A percentile compares a stretch with the other conserved stretches of the same genome.
These are phyloP conservation scores for Neonectria ditissima DNA, from an alignment of 2,329 filamentous ascomycete species.

Conservation along the genomic window DNA sequence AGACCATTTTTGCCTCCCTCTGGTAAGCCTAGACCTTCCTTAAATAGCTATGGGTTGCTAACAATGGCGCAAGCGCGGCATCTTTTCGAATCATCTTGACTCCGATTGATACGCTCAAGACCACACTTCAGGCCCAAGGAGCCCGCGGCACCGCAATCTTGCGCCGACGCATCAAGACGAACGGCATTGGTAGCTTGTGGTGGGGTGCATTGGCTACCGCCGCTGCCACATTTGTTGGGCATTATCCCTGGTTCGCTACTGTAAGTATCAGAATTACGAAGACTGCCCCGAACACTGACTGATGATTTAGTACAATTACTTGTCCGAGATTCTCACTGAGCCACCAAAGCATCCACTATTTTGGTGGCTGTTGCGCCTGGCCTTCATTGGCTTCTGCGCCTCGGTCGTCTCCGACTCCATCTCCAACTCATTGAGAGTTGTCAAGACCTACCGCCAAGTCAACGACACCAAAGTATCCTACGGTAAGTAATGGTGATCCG, in stretches of 20 bases:
- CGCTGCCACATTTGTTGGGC: slow-evolving; percentile 60
- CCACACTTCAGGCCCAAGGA: slow-evolving; percentile 61
- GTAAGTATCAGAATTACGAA: slow-evolving; percentile 42
- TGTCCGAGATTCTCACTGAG: slow-evolving; percentile 54
- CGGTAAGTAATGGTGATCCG: slow-evolving; percentile 44
- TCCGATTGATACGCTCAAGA: slow-evolving; percentile 63
- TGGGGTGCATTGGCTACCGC: slow-evolving; percentile 63
- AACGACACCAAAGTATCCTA: slow-evolving; percentile 62
- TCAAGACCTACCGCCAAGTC: slow-evolving; percentile 63
- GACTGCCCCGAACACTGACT: no score
- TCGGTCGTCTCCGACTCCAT: slow-evolving; percentile 59
- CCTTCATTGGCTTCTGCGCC: slow-evolving; percentile 54
- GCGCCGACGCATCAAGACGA: slow-evolving; percentile 56
- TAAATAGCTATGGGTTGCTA: neutral
- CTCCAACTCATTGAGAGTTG: slow-evolving; percentile 60
- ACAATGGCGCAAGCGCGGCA: slow-evolving; percentile 51
- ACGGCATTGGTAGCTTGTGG: slow-evolving; percentile 61
- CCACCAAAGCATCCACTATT: slow-evolving; percentile 54
- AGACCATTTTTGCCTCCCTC: slow-evolving; percentile 61
- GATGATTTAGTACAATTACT: slow-evolving; percentile 55
- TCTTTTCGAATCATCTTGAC: slow-evolving; percentile 61
- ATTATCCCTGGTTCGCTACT: slow-evolving; percentile 64
- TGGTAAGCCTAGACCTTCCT: slow-evolving; percentile 44
- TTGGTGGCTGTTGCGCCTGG: slow-evolving; percentile 57
- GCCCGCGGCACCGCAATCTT: slow-evolving; percentile 56